Percentiles rank a stretch among this genome's conserved stretches.
Evolutionary conservation across 192 early-diverging fungal genomes (phyloP).

Genomic region (Umbelopsis sp.): DNA sequence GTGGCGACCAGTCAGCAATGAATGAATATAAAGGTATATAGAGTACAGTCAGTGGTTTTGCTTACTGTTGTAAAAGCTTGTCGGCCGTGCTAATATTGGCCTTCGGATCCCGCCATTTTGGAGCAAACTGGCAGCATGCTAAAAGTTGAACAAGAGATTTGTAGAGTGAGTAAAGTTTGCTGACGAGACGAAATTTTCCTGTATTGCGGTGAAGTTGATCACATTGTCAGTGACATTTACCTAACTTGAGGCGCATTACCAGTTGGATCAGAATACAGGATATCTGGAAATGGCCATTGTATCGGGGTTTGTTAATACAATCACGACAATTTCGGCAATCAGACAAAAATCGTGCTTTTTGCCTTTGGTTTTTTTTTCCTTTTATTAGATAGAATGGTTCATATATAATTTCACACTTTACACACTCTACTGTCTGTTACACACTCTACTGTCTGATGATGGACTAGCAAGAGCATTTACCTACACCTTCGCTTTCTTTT

Average conservation of each 20-base stretch:
- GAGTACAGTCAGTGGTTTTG: not conserved
- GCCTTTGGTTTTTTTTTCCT: no score
- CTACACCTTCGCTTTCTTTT: conserved; percentile 11
- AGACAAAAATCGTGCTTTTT: no score
- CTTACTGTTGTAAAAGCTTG: conserved; percentile 31
- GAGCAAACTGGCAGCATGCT: conserved; percentile 55
- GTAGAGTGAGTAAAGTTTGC: not conserved
- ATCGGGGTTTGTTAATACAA: not conserved
- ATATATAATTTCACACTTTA: no score
- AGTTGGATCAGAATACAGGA: not conserved
- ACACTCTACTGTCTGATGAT: no score
- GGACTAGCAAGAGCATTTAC: no score
- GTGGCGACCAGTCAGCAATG: not conserved
- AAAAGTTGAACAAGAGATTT: not conserved
- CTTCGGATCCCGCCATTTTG: conserved; percentile 36
- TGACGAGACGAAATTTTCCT: not conserved
- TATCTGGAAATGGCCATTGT: not conserved
- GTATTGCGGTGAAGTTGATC: no score
- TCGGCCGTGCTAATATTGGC: conserved; percentile 42
- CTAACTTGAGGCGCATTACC: conserved; percentile 1
- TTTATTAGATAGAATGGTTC: no score
- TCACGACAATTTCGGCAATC: no score
- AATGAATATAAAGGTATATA: not conserved
- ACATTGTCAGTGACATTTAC: not conserved
- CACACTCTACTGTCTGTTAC: no score